Base-by-base conservation (phyloP, 768 basidiomycete species). In the Kwoniella europaea region DNA sequence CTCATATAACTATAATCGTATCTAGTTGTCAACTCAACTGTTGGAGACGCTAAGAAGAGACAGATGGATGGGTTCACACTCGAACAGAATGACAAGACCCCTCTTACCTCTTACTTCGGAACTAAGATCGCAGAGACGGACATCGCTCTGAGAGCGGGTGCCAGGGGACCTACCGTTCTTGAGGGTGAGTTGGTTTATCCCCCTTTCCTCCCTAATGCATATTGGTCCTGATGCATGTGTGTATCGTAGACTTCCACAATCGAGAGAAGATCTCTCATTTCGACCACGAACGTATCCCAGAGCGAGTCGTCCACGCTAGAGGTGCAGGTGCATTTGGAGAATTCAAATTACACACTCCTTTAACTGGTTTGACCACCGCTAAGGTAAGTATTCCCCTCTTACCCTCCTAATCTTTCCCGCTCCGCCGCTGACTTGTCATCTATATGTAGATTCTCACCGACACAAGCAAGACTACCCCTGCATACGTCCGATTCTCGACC, bases 241-340 rank as follows among this genome's bases (percentile, higher is more conserved):
- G 18, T 27, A 27, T 15, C 52, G 29, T 27, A 74, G 72, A 73
- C 68, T 91, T 92, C 78, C 89, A 91, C 68, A 87, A 91, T 72
- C 87, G 87, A 4, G 88, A 90, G 85, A 92, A 92, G 83, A 88
- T 92, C 41, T 88, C 88, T 64, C 87, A 89, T 15, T 94, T 93
- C 76, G 92, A 93, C 79, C 92, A 93, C 77, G 92, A 94, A 81
- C 90, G 92, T 52, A 94, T 94, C 65, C 93, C 93, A 0, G 93
- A 93, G 85, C 91, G 92, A 43, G 85, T 81, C 22, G 85, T 85
- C 18, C 85, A 86, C 73, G 85, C 85, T 42, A 78, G 85, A 56
- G 84, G 84, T 24, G 82, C 80, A 41, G 81, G 76, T 44, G 92
- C 92, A 13, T 92, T 93, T 79, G 93, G 93, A 3, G 87, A 89